Evolutionary conservation across 306 rosid genomes (phyloP).

Genomic region (Betula pendula): DNA sequence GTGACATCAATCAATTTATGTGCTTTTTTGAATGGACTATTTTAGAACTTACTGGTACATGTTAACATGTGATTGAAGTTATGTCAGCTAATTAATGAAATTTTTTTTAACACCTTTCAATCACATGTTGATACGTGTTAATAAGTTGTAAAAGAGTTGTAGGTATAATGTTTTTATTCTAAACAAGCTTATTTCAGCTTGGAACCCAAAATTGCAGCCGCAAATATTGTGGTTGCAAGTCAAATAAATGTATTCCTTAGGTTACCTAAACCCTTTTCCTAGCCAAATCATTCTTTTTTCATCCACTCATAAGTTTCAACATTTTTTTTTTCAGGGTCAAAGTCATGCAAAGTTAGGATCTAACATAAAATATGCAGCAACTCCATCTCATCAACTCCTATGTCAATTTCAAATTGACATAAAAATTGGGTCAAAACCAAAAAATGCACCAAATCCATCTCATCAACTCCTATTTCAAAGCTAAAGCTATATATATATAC

Average conservation of each 20-base stretch:
- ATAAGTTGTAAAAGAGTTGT: too few relatives aligned
- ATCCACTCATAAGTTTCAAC: neutral
- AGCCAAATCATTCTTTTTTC: neutral
- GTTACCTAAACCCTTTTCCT: constrained; percentile 4
- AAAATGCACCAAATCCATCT: constrained; percentile 27
- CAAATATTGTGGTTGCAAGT: too few relatives aligned
- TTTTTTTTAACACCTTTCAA: too few relatives aligned
- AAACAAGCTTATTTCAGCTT: neutral
- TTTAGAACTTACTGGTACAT: too few relatives aligned
- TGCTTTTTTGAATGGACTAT: too few relatives aligned
- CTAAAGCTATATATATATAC: neutral
- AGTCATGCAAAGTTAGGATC: neutral
- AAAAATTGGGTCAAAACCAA: constrained; percentile 20
- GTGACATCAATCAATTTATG: too few relatives aligned
- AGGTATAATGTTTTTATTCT: too few relatives aligned
- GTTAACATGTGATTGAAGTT: too few relatives aligned
- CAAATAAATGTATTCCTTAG: neutral
- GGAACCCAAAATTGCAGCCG: neutral
- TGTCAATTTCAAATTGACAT: neutral
- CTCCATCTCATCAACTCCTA: constrained; percentile 37
- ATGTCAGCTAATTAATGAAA: too few relatives aligned
- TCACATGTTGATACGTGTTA: too few relatives aligned
- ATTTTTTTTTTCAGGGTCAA: neutral
- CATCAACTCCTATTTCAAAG: constrained; percentile 23
- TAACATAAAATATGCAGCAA: constrained; percentile 24